Conservation (phyloP, 306 rosid genomes). For the Dryas drummondii region DNA sequence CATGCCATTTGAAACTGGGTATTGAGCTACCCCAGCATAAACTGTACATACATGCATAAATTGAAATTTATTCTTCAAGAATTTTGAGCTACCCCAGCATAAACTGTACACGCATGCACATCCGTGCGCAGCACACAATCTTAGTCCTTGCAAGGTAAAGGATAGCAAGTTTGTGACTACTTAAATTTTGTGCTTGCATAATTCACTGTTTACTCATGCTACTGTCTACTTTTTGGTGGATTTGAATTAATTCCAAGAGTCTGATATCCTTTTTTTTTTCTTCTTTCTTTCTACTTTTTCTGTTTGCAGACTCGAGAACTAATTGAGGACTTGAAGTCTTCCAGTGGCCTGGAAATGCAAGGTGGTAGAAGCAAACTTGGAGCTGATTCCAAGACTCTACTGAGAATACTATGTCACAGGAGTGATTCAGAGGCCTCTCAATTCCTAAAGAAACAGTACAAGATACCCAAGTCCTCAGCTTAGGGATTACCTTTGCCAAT, state of each 20-base stretch:
- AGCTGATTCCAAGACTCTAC: constrained; percentile 75
- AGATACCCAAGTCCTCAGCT: constrained; percentile 73
- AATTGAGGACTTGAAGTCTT: constrained; percentile 83
- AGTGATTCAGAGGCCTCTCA: constrained; percentile 87
- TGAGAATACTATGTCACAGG: constrained; percentile 87
- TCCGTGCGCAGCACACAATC: not conserved
- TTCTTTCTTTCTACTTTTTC: not conserved
- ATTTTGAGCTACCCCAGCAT: not conserved
- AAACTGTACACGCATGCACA: not conserved
- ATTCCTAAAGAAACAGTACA: constrained; percentile 92
- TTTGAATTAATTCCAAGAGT: not conserved
- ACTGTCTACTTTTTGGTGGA: not conserved
- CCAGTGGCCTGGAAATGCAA: constrained; percentile 58
- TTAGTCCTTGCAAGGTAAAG: not conserved
- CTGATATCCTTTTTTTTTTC: not conserved
- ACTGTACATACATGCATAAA: not conserved
- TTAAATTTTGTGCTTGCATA: not conserved
- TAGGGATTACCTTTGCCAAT: constrained; percentile 33
- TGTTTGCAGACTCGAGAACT: constrained; percentile 80
- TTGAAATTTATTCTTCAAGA: too few relatives aligned
- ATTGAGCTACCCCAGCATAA: not conserved
- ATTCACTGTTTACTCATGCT: not conserved
- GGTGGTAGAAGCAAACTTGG: constrained; percentile 83
- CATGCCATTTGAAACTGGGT: not conserved
- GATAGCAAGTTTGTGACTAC: not conserved